Evolutionary conservation across 176 grass and related monocot genomes (phyloP).

Genomic region (Saccharum officinarum): DNA sequence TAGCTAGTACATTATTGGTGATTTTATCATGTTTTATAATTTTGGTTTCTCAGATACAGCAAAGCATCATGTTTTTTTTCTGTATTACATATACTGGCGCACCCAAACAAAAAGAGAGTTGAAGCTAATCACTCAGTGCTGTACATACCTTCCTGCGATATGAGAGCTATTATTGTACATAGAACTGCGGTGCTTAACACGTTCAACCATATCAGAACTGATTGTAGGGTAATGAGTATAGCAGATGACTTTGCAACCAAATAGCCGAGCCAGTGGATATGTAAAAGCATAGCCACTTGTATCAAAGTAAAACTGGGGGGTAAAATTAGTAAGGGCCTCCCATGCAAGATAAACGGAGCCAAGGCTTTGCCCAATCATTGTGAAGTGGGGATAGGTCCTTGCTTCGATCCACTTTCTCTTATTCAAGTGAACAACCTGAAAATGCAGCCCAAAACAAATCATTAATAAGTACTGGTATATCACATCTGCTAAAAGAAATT

Average conservation of each 20-base stretch:
- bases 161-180: conserved; percentile 91
- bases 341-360: conserved; percentile 89
- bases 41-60: conserved; percentile 4
- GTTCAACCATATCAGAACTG: conserved; percentile 92
- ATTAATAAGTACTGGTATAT: neutral
- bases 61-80: neutral
- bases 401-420: conserved; percentile 97
- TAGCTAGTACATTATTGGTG: neutral
- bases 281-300: conserved; percentile 98
- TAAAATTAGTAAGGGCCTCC: conserved; percentile 82
- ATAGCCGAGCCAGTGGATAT: conserved; percentile 79
- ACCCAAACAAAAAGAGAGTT: neutral
- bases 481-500: neutral
- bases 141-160: conserved; percentile 71
- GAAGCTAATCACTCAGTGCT: neutral
- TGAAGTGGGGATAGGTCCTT: conserved; percentile 76
- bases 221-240: conserved; percentile 98
- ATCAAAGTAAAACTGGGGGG: conserved; percentile 80
- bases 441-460: conserved; percentile 27
- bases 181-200: conserved; percentile 63
- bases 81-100: neutral
- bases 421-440: conserved; percentile 78
- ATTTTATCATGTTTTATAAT: neutral
- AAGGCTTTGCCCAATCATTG: conserved; percentile 97
- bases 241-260: conserved; percentile 86